Evolutionary conservation across 768 basidiomycete genomes (phyloP).

Genomic region (Wakefieldia striispora): DNA sequence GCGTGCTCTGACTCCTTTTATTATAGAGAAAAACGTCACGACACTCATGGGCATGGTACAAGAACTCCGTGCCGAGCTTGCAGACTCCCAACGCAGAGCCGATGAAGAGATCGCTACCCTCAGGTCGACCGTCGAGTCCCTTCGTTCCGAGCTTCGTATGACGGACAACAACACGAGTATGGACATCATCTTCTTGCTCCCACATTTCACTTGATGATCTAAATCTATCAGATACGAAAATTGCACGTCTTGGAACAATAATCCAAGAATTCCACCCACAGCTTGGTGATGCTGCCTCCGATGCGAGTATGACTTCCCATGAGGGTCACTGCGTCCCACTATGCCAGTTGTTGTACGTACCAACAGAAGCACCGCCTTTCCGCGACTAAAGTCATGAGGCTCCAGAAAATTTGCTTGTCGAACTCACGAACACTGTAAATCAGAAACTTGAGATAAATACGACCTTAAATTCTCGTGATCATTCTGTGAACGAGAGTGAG

Average conservation of each 20-base stretch:
- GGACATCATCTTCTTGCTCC: too few species aligned
- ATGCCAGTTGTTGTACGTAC: too few species aligned
- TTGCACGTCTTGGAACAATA: not conserved
- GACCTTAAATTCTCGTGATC: too few species aligned
- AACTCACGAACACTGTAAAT: too few species aligned
- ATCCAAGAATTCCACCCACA: not conserved
- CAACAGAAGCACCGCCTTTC: too few species aligned
- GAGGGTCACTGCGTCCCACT: too few species aligned
- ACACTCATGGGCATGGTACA: constrained; percentile 2
- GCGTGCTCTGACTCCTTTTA: not conserved
- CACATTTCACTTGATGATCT: not conserved
- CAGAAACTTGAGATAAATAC: too few species aligned
- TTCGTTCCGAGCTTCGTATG: not conserved
- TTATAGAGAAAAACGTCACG: constrained; percentile 2
- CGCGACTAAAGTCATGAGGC: too few species aligned
- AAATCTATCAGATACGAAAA: not conserved
- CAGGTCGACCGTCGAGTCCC: not conserved
- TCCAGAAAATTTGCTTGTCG: too few species aligned
- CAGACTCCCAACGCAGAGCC: not conserved
- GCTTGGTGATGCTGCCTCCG: not conserved
- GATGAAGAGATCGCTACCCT: not conserved
- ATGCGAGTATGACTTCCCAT: too few species aligned
- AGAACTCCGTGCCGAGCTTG: not conserved
- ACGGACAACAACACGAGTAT: too few species aligned
- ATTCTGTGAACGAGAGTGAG: too few species aligned